Percentiles rank a stretch among this genome's conserved stretches.
Evolutionary conservation across 2,329 filamentous ascomycete species (phyloP).

Genomic region (Sclerotiophoma versabilis): DNA sequence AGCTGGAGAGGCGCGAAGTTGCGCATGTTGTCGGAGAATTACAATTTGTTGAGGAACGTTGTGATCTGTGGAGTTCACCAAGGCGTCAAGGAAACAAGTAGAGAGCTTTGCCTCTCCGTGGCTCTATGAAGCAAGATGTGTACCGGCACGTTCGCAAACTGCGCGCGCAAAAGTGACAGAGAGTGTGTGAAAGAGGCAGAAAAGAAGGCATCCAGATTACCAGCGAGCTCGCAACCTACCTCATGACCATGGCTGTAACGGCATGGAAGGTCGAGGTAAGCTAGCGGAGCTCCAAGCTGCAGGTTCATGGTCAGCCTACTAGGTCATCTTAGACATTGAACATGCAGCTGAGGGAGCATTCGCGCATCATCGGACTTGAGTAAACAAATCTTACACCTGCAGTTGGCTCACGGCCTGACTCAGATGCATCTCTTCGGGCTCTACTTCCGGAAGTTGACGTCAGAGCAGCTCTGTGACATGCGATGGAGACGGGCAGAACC

Average conservation of each 20-base stretch:
- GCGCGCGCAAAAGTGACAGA: neutral
- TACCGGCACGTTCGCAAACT: neutral
- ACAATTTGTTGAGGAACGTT: too few relatives aligned
- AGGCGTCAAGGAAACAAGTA: neutral
- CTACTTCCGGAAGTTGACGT: slow-evolving; percentile 14
- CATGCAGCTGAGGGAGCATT: slow-evolving; percentile 27
- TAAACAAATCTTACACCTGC: neutral
- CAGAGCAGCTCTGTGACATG: slow-evolving; percentile 35
- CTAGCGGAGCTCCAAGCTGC: slow-evolving; percentile 40
- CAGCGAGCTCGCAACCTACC: slow-evolving; percentile 25
- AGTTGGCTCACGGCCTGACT: neutral
- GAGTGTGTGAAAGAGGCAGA: slow-evolving; percentile 11
- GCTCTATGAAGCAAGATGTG: neutral
- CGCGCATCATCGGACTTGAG: slow-evolving; percentile 24
- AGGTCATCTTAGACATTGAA: slow-evolving; percentile 37
- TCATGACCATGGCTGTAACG: slow-evolving; percentile 36
- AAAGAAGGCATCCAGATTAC: slow-evolving; percentile 20
- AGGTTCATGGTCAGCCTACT: slow-evolving; percentile 36
- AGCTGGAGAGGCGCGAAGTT: neutral
- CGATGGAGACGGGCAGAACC: slow-evolving; percentile 23
- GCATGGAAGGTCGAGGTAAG: slow-evolving; percentile 30
- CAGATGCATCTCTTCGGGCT: slow-evolving; percentile 22
- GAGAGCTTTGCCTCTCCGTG: neutral
- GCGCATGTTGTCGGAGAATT: neutral
- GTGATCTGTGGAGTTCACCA: too few relatives aligned